Percentiles rank a stretch among this genome's conserved stretches.
Conservation (phyloP, 192 early-diverging fungal genomes). For the Backusella liffmaniae region DNA sequence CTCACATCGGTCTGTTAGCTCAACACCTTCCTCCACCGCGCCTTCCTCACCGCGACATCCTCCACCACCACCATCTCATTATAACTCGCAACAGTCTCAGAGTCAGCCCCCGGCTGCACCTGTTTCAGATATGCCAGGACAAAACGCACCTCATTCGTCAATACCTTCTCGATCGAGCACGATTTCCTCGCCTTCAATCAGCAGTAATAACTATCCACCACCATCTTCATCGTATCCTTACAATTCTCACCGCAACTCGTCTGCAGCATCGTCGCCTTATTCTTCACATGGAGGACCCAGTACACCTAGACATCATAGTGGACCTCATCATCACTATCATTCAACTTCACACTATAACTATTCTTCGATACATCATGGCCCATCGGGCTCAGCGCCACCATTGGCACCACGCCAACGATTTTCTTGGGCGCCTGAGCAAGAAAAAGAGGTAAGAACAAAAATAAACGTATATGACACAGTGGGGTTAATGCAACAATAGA, state of each 20-base stretch:
- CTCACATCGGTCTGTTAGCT: not conserved
- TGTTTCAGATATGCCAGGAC: not conserved
- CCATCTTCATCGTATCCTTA: not conserved
- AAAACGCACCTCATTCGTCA: not conserved
- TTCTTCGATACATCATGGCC: slow-evolving; percentile 10
- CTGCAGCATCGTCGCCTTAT: not conserved
- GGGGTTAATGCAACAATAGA: not conserved
- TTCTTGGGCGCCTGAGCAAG: slow-evolving; percentile 24
- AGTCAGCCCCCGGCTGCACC: not conserved
- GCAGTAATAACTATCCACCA: not conserved
- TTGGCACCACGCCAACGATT: slow-evolving; percentile 8
- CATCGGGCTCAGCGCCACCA: not conserved
- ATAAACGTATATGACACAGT: too few species aligned
- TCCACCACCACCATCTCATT: not conserved
- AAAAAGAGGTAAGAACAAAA: slow-evolving; percentile 29
- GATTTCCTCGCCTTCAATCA: not conserved
- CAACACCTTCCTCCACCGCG: slow-evolving; percentile 6
- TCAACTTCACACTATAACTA: slow-evolving; percentile 18
- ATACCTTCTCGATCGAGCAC: not conserved
- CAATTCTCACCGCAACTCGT: not conserved
- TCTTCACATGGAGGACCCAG: not conserved
- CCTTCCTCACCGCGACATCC: slow-evolving; percentile 12
- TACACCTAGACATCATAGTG: not conserved
- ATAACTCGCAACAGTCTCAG: not conserved
- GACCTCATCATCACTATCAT: slow-evolving; percentile 12